Evolutionary conservation across 2,329 filamentous ascomycete species (phyloP).

Genomic region (Clonostachys rhizophaga): DNA sequence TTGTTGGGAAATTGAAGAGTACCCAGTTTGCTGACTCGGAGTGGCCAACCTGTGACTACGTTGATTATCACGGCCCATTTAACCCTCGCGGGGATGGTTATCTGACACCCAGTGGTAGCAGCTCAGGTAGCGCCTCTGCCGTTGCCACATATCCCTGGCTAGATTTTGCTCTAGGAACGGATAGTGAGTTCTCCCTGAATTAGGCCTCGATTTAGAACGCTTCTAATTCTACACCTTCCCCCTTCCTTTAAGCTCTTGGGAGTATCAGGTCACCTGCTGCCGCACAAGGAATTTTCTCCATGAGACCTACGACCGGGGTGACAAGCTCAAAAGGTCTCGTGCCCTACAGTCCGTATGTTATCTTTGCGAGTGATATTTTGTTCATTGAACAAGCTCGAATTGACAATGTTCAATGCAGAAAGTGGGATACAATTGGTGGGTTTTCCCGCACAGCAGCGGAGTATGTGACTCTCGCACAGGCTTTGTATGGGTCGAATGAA

Average conservation of each 20-base stretch:
- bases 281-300: not conserved
- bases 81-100: not conserved
- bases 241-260: not conserved
- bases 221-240: not conserved
- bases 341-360: not conserved
- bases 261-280: not conserved
- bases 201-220: not conserved
- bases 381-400: no score
- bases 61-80: not conserved
- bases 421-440: not conserved
- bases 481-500: not conserved
- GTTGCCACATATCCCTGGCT: not conserved
- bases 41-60: not conserved
- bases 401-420: not conserved
- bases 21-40: not conserved
- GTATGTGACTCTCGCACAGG: not conserved
- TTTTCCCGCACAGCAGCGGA: not conserved
- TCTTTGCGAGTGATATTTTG: not conserved
- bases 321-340: not conserved
- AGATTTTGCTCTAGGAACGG: not conserved
- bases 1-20: not conserved
- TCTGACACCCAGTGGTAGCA: not conserved
- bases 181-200: not conserved
- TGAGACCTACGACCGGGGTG: not conserved
- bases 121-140: not conserved